Base-by-base conservation (phyloP, 495 filamentous ascomycete genomes). In the Annulohypoxylon moriforme region DNA sequence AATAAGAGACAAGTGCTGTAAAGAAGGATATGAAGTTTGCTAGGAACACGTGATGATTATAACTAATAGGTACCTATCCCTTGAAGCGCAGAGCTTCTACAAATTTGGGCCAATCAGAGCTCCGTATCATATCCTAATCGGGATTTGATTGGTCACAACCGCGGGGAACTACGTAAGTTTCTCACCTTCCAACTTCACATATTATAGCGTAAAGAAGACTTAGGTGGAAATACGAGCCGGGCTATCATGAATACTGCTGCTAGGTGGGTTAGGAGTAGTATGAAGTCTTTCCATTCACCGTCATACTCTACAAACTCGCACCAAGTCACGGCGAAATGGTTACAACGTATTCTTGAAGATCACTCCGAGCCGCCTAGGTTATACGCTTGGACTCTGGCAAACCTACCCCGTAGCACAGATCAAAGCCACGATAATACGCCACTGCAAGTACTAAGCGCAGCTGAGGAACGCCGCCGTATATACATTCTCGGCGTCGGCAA, bases 401-500 rank as follows among this genome's bases (percentile, higher is more conserved):
- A 80, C 25, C 27, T 80, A 29, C 6, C 27, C 6, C 27, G 27
- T 29, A 6, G 6, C 6, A 29, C 27, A 6, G 6, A 29, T 29
- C 27, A 29, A 6, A 29, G 6, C 6, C 27, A 29, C 6, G 6
- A 2, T 29, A 6, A 6, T 29, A 29, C 6, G 27, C 27, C 27
- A 29, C 27, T 29, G 27, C 27, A 29, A 6, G 22, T 33, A 25
- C 40, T 14, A 11, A 31, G 11, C 5, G 38, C 10, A 18, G 65
- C 44, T 4, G 56, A 72, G 8, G 59, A 73, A 16, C 18, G 55
- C 2, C 71, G 66, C 2, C 71, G 81, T 1, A 77, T 83, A 13
- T 77, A 77, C 65, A 75, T 90, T 55, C 76, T 89, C 20, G 88
- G 88, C 1, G 56, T 85, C 33, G 88, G 88, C 4, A 89, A 86